Percentiles rank a stretch among this genome's conserved stretches.
phyloP scores from a whole-genome alignment of 352 stramenopile species.

The Globisporangium paroecandrum region DNA sequence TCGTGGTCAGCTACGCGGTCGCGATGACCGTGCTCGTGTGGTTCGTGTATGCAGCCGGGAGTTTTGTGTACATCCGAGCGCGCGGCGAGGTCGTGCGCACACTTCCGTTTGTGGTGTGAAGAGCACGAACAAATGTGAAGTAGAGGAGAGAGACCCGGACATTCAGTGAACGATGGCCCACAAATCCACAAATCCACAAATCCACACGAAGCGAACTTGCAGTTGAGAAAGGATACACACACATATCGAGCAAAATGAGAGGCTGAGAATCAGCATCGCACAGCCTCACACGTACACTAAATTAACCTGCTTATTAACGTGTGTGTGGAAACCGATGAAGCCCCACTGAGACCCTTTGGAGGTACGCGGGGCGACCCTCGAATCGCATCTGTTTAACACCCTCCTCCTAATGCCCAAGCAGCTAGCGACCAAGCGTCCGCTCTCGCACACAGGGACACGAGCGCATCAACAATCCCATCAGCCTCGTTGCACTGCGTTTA shows the following conservation, averaged over 20 bases:
- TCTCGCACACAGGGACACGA: neutral
- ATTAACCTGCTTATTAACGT: neutral
- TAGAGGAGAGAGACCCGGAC: neutral
- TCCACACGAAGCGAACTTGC: neutral
- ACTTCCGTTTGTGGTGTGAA: neutral
- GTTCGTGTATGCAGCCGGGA: conserved; percentile 26
- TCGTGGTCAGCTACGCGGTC: conserved; percentile 40
- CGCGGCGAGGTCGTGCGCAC: conserved; percentile 8
- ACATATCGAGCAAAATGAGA: neutral
- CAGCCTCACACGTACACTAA: neutral
- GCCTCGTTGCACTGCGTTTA: neutral
- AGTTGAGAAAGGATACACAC: neutral
- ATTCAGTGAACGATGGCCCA: neutral
- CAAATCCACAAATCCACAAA: neutral
- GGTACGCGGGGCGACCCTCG: too few species aligned
- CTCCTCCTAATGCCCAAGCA: neutral
- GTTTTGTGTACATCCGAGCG: conserved; percentile 22
- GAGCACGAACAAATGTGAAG: neutral
- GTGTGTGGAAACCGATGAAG: neutral
- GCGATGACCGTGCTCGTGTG: conserved; percentile 53
- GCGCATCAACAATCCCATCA: neutral
- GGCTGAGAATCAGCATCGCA: neutral
- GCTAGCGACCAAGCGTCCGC: neutral
- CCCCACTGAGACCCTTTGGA: too few species aligned
- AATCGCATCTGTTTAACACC: neutral